Conservation (phyloP, 768 basidiomycete genomes). For the Filobasidium floriforme region DNA sequence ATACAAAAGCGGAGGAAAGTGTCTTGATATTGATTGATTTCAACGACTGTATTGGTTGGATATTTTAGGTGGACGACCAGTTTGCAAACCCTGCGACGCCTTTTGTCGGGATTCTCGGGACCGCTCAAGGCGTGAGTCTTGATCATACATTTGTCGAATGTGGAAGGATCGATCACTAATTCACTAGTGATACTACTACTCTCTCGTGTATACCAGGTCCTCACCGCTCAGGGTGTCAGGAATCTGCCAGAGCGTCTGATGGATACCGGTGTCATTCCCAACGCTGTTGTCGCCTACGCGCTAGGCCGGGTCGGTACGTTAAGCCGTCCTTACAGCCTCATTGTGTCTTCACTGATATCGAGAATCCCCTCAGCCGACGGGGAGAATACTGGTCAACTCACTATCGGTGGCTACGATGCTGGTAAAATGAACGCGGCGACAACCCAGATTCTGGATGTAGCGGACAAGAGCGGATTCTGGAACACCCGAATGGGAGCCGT, state of each 20-base stretch:
- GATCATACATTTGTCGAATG: not conserved
- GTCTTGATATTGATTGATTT: too few species aligned
- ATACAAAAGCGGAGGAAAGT: too few species aligned
- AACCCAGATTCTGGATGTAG: not conserved
- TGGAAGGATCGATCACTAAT: too few species aligned
- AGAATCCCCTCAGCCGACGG: not conserved
- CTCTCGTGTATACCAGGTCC: too few species aligned
- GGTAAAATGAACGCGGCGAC: not conserved
- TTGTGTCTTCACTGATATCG: not conserved
- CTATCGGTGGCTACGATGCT: not conserved
- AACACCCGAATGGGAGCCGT: not conserved
- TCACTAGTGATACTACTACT: too few species aligned
- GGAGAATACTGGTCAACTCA: not conserved
- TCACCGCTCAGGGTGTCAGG: not conserved
- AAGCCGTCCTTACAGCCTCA: not conserved
- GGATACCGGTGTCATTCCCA: conserved; percentile 4
- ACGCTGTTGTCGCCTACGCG: conserved; percentile 2
- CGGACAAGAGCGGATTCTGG: not conserved
- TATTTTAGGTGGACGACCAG: not conserved
- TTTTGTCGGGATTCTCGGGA: conserved; percentile 2
- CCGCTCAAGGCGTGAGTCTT: not conserved
- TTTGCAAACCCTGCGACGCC: not conserved
- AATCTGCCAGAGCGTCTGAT: not conserved
- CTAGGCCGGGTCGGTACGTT: not conserved
- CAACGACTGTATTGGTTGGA: too few species aligned